Percentiles rank a stretch among this genome's conserved stretches.
These are phyloP conservation scores for Schoenoplectus tabernaemontani DNA, from an alignment of 202 grass and related monocot genomes.

Conservation along the genomic window DNA sequence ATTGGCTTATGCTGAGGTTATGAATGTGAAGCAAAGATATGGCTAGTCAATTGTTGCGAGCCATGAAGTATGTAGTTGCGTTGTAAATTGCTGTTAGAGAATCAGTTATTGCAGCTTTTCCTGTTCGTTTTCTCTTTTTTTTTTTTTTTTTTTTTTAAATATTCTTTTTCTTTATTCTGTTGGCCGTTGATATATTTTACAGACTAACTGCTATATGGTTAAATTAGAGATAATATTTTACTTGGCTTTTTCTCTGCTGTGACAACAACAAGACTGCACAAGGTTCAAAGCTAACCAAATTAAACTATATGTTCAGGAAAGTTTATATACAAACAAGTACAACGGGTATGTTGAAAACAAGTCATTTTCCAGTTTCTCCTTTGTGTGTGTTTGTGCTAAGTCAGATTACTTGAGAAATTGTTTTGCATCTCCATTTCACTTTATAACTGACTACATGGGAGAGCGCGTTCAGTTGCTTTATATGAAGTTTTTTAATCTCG, in stretches of 20 bases:
- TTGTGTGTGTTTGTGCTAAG: not conserved
- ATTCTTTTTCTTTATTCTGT: too few relatives aligned
- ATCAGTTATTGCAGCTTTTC: conserved; percentile 1
- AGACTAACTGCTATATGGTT: not conserved
- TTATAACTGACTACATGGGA: too few relatives aligned
- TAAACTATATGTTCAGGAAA: not conserved
- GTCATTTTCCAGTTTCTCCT: not conserved
- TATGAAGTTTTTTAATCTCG: too few relatives aligned
- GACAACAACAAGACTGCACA: not conserved
- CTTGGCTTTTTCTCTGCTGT: not conserved
- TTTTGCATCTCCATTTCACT: too few relatives aligned
- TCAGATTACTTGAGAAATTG: not conserved
- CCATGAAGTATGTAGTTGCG: not conserved
- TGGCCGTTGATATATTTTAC: not conserved
- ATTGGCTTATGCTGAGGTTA: conserved; percentile 45
- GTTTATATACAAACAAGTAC: not conserved
- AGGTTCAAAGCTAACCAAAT: not conserved
- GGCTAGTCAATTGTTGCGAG: conserved; percentile 17
- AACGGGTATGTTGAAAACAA: not conserved
- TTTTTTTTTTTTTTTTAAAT: not conserved
- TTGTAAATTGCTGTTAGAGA: conserved; percentile 13
- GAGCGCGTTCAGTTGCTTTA: too few relatives aligned
- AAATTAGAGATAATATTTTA: not conserved
- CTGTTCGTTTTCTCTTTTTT: not conserved
- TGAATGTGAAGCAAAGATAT: conserved; percentile 47